These are phyloP conservation scores for Erythrobasidium hasegawianum DNA, from an alignment of 1,284 basidiomycete species.

Conservation along the genomic window DNA sequence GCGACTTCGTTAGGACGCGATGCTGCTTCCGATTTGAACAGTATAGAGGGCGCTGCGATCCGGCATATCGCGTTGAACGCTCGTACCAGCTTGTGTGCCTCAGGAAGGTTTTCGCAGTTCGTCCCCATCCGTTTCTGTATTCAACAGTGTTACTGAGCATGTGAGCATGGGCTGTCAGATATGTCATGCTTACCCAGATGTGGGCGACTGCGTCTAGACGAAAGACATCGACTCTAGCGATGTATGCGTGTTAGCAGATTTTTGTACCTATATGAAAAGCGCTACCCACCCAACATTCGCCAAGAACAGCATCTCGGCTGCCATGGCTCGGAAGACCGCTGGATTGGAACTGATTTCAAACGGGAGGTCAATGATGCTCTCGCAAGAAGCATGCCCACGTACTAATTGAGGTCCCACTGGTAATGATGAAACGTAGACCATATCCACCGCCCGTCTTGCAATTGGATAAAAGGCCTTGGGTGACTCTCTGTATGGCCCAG, in stretches of 20 bases:
- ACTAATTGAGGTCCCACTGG: constrained; percentile 33
- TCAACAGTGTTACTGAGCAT: no score
- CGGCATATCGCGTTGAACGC: constrained; percentile 8
- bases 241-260: no score
- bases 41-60: constrained; percentile 20
- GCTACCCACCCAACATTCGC: constrained; percentile 23
- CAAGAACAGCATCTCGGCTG: constrained; percentile 16
- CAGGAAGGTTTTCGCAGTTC: background rate
- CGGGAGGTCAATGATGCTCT: background rate
- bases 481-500: no score
- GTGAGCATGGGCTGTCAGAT: no score
- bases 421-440: background rate
- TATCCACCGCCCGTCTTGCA: constrained; percentile 24
- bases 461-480: background rate
- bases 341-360: constrained; percentile 17
- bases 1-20: background rate
- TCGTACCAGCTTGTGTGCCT: constrained; percentile 12
- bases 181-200: constrained; percentile 27
- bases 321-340: constrained; percentile 8
- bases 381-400: background rate
- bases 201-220: constrained; percentile 10
- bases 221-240: constrained; percentile 10
- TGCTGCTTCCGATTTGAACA: background rate
- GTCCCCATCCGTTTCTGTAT: constrained; percentile 9
- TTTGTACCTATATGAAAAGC: no score